Conservation (phyloP, 2,329 filamentous ascomycete species). For the Tolypocladium sp. region DNA sequence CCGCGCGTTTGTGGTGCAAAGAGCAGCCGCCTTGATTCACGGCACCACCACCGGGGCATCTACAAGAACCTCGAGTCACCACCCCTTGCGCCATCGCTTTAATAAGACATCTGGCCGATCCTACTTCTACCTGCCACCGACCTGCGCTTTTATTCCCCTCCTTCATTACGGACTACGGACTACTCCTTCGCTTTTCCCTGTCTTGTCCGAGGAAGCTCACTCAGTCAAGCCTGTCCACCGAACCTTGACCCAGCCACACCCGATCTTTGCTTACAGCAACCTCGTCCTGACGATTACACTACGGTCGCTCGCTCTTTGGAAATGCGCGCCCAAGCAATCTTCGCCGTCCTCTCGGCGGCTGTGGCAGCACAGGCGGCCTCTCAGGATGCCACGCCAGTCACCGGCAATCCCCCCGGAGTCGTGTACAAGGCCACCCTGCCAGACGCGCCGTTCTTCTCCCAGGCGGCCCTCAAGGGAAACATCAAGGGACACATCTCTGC, state of each 20-base stretch:
- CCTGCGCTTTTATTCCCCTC: background rate
- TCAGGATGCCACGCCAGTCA: conserved; percentile 39
- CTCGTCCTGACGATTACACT: background rate
- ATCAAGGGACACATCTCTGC: conserved; percentile 30
- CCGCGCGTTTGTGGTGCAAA: background rate
- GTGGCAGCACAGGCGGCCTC: conserved; percentile 15
- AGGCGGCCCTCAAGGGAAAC: conserved; percentile 38
- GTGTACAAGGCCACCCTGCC: conserved; percentile 50
- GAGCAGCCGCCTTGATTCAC: background rate
- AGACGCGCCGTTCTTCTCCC: conserved; percentile 39
- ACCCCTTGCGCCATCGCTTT: background rate
- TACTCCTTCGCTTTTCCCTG: background rate
- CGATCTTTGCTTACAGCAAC: background rate
- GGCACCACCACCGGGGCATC: background rate
- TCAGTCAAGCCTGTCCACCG: background rate
- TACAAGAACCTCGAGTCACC: background rate
- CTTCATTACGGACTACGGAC: too few species aligned
- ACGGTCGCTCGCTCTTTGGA: background rate
- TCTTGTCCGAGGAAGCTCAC: background rate
- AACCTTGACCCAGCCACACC: background rate
- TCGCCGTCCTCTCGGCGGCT: conserved; percentile 17
- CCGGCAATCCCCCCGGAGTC: conserved; percentile 45
- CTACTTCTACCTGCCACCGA: background rate
- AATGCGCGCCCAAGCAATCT: conserved; percentile 1
- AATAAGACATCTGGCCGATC: background rate